Evolutionary conservation across 495 filamentous ascomycete species (phyloP).

Genomic region (Rostrohypoxylon terebratum): DNA sequence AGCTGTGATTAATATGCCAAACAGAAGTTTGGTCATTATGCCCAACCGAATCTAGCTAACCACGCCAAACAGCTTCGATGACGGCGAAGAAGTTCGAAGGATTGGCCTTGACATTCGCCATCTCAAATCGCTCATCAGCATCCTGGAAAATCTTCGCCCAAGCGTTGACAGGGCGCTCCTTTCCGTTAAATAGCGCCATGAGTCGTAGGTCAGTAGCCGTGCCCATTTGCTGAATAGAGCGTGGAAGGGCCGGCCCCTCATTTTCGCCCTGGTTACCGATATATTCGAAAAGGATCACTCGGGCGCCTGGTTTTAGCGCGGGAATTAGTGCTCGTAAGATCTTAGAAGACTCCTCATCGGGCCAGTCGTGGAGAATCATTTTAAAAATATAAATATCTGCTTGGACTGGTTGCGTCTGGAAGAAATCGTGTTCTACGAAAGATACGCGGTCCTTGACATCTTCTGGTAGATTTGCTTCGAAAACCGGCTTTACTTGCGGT

Average conservation of each 20-base stretch:
- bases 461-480: conserved; percentile 44
- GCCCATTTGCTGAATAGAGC: conserved; percentile 45
- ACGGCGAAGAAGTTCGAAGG: conserved; percentile 46
- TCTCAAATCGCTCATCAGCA: conserved; percentile 45
- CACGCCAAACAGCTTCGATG: conserved; percentile 47
- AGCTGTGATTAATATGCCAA: no score
- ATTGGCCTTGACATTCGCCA: conserved; percentile 38
- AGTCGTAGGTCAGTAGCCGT: conserved; percentile 49
- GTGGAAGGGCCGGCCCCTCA: conserved; percentile 34
- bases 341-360: conserved; percentile 54
- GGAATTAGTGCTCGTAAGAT: conserved; percentile 59
- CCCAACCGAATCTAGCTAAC: background rate
- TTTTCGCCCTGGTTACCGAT: conserved; percentile 50
- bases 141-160: conserved; percentile 47
- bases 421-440: conserved; percentile 63
- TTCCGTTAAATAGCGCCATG: conserved; percentile 48
- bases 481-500: conserved; percentile 43
- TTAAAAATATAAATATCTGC: conserved; percentile 69
- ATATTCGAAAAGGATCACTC: conserved; percentile 61
- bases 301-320: conserved; percentile 54
- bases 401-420: conserved; percentile 59
- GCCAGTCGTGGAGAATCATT: conserved; percentile 66
- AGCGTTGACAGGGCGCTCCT: conserved; percentile 47
- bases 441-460: conserved; percentile 53
- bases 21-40: background rate